phyloP scores from a whole-genome alignment of 1,139 yeast species.

The Casaregolazyma suthepensis region DNA sequence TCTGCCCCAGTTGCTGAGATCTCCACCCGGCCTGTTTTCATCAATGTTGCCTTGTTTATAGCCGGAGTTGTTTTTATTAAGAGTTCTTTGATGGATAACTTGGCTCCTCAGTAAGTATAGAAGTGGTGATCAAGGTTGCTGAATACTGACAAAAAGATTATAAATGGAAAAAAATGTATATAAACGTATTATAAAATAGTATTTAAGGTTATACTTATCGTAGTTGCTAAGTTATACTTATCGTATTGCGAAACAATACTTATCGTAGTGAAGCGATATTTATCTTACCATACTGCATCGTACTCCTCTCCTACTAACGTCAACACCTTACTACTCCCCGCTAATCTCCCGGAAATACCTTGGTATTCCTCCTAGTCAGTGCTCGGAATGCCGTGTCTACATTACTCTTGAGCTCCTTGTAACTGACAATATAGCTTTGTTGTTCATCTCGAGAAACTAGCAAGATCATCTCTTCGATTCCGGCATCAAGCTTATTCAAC shows the following conservation, averaged over 20 bases:
- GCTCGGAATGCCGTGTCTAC: constrained; percentile 68
- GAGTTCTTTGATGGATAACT: constrained; percentile 35
- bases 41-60: constrained; percentile 30
- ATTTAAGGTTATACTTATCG: background rate
- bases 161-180: background rate
- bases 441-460: constrained; percentile 74
- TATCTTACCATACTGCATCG: background rate
- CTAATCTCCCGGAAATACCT: background rate
- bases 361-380: constrained; percentile 25
- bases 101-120: constrained; percentile 35
- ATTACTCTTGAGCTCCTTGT: constrained; percentile 54
- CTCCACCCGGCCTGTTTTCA: constrained; percentile 23
- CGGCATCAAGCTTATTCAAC: constrained; percentile 88
- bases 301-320: background rate
- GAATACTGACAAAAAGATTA: background rate
- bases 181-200: background rate
- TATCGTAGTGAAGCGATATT: no score
- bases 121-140: background rate
- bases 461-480: constrained; percentile 74
- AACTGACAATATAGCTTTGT: constrained; percentile 24
- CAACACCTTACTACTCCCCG: background rate
- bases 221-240: background rate
- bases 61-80: constrained; percentile 37
- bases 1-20: constrained; percentile 16
- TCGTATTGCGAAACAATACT: background rate